Evolutionary conservation across 2,329 filamentous ascomycete species (phyloP), one percentile per base, ranked within the genome.

Genomic region (Cladosporium sp.): DNA sequence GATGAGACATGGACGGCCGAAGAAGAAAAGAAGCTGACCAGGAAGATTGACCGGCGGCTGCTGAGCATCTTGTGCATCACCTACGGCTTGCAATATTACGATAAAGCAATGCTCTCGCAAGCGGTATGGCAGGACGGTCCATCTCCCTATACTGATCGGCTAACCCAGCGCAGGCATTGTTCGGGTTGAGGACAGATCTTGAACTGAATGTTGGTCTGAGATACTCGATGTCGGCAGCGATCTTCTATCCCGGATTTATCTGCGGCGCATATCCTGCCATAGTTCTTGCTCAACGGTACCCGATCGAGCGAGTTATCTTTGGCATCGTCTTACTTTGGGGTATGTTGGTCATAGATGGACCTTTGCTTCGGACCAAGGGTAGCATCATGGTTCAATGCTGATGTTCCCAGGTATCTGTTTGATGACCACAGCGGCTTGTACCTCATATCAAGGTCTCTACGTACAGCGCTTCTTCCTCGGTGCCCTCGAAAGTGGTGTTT

Each of bases 401-500:
- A 28, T 28, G 22, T 28, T 28, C 1, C 9, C 10, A 49, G 46
- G 46, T n/a, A 46, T 50, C 28, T 51, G 55, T 37, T 49, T 74
- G 16, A 66, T 74, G 43, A 56, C 66, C 16, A 75, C 72, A 0
- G 64, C 68, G 2, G 65, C 60, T 1, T 74, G 72, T 55, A 62
- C 59, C 4, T 95, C 82, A 64, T 96, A 90, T 71, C 74, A 77
- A 38, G 89, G 89, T 1, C 74, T 96, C n/a, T 77, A 95, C 46
- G 78, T 83, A 0, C 89, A 87, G 1, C 58, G 89, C 34, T 95
- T 95, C 75, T 92, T 96, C 68, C 78, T 96, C 1, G 91, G 91
- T 11, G 54, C 79, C 2, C 74, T 74, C 50, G 75, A 67, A 43
- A 63, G 72, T 0, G 74, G 74, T 48, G 76, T 78, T 73, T 87